These are phyloP conservation scores for Psidium guajava DNA, from an alignment of 345 rosid species.

Conservation along the genomic window DNA sequence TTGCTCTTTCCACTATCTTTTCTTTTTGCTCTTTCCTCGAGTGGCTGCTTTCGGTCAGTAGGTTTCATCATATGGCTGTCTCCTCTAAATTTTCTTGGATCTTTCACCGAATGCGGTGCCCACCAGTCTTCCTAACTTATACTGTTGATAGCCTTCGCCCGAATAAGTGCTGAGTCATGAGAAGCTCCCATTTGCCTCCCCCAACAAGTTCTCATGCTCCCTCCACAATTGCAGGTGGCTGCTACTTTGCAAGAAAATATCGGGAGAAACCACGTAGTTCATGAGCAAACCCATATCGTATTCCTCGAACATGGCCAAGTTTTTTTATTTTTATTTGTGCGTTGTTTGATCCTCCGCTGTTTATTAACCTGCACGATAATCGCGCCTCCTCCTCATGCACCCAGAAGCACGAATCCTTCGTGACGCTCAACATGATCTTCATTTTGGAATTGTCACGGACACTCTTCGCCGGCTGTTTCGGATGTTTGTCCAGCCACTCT, in stretches of 20 bases:
- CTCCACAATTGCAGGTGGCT: conserved; percentile 71
- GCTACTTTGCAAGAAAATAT: conserved; percentile 44
- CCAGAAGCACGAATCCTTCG: conserved; percentile 75
- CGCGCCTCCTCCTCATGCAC: conserved; percentile 62
- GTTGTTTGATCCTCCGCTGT: background rate
- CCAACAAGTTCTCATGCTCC: conserved; percentile 18
- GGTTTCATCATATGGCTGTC: too few species aligned
- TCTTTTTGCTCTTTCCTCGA: too few species aligned
- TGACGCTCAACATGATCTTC: conserved; percentile 13
- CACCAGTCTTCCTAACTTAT: conserved; percentile 10
- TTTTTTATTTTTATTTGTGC: background rate
- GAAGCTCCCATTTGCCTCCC: background rate
- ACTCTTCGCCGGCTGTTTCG: background rate
- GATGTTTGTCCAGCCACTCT: conserved; percentile 22
- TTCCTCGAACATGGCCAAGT: conserved; percentile 20
- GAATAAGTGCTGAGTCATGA: conserved; percentile 9
- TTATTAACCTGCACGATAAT: conserved; percentile 5
- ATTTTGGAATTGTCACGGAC: background rate
- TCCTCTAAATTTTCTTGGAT: too few species aligned
- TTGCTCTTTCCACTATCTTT: too few species aligned
- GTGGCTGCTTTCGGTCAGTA: too few species aligned
- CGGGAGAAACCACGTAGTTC: conserved; percentile 42
- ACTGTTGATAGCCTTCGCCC: background rate
- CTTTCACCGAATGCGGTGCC: too few species aligned
- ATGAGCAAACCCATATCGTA: conserved; percentile 27